Evolutionary conservation across 164 flowering plant genomes (phyloP).

Genomic region (Vitis amurensis): DNA sequence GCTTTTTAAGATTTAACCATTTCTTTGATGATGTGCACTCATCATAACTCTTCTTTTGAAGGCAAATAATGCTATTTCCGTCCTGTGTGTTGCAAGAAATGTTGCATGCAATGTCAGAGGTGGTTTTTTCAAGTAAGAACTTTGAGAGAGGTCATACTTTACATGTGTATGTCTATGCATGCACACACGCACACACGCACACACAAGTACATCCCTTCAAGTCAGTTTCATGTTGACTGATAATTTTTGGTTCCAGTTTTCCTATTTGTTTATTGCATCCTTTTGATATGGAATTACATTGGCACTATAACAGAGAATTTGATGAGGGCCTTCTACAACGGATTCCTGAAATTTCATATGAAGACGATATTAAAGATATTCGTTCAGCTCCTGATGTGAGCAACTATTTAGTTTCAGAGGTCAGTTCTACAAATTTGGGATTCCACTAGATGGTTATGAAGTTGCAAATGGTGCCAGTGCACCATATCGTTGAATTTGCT

Average conservation of each 20-base stretch:
- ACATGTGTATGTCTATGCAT: neutral
- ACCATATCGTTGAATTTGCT: neutral
- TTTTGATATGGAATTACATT: slow-evolving; percentile 3
- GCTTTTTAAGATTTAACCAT: neutral
- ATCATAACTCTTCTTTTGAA: slow-evolving; percentile 31
- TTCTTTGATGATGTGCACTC: slow-evolving; percentile 8
- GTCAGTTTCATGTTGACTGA: neutral
- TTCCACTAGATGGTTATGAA: neutral
- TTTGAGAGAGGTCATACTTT: neutral
- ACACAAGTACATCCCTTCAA: neutral
- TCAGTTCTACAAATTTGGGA: slow-evolving; percentile 19
- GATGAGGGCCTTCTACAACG: slow-evolving; percentile 80
- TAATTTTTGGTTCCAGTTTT: neutral
- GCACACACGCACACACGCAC: neutral
- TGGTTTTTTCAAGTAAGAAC: slow-evolving; percentile 92
- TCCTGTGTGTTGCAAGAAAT: slow-evolving; percentile 94
- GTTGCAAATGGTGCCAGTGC: neutral
- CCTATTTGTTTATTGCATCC: neutral
- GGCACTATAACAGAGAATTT: slow-evolving; percentile 65
- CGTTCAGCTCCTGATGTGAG: slow-evolving; percentile 93
- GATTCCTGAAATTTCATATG: slow-evolving; percentile 67
- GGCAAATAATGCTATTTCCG: slow-evolving; percentile 82
- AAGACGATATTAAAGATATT: slow-evolving; percentile 61
- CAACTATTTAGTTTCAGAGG: slow-evolving; percentile 90
- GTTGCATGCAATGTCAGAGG: slow-evolving; percentile 99